Evolutionary conservation across 495 filamentous ascomycete species (phyloP), one percentile per base, ranked within the genome.

Genomic region (Schizothecium vesticola): DNA sequence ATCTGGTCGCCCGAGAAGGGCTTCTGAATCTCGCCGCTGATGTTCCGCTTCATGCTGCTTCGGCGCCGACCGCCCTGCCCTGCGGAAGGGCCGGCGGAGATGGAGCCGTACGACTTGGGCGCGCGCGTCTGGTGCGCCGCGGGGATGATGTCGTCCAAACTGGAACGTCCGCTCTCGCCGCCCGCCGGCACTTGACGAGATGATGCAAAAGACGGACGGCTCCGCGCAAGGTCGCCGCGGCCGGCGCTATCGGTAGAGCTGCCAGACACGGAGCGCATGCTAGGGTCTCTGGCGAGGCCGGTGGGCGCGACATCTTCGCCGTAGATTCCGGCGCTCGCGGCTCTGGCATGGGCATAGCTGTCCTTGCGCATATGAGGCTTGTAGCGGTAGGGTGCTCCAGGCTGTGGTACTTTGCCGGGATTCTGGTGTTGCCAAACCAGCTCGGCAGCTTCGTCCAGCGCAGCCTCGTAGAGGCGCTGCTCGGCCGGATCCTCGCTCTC

Each of bases 351-450:
- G 22, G 82, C 81, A 66, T 87, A 87, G 71, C 85, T 88, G 59
- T 86, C 85, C 71, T 86, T 89, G 64, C 85, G 80, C 64, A 88
- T 73, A 71, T 90, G 87, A 11, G 84, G 77, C 63, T 80, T 86
- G 79, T 88, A 92, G 24, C 81, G 83, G 72, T 89, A 92, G 24
- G 89, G 86, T 12, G 87, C 86, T 59, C 87, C 84, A 0, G 86
- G 83, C 26, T 86, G 77, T 1, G 84, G 86, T 0, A 88, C 85
- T 67, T 82, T 82, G 36, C 79, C 74, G 5, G 79, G 80, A 71
- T 95, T 86, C 71, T 90, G 86, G 73, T 97, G 93, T 74, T 88
- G 88, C 86, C 88, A 95, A 23, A 97, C 92, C 4, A 96, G 82
- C 72, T 96, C 91, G 3, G 92, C 90, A 1, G 93, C 93, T 76